phyloP scores from a whole-genome alignment of 352 stramenopile species.

The Phytophthora hybrid region DNA sequence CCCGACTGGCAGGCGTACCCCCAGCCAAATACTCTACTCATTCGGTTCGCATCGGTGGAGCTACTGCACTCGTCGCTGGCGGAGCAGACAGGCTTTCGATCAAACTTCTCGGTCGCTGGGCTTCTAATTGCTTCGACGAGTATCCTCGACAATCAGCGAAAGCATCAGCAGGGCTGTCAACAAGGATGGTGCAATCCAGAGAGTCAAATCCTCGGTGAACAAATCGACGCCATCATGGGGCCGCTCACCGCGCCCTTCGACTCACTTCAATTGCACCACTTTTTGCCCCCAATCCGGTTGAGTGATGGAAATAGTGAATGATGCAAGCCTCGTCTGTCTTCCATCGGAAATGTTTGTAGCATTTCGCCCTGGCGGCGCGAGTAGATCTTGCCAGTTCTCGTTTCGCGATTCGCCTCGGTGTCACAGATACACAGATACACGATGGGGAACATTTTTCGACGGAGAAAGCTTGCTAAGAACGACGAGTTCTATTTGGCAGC shows the following conservation, averaged over 20 bases:
- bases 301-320: too few species aligned
- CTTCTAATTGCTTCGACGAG: constrained; percentile 24
- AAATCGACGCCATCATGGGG: constrained; percentile 20
- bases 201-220: constrained; percentile 1
- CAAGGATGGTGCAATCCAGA: constrained; percentile 19
- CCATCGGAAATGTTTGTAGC: too few species aligned
- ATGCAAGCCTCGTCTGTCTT: too few species aligned
- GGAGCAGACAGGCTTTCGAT: constrained; percentile 22
- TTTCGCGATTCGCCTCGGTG: too few species aligned
- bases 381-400: too few species aligned
- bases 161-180: constrained; percentile 8
- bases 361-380: too few species aligned
- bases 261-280: constrained; percentile 22
- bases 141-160: constrained; percentile 21
- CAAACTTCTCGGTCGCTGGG: constrained; percentile 23
- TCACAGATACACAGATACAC: too few species aligned
- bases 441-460: too few species aligned
- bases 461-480: too few species aligned
- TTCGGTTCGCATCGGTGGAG: constrained; percentile 29
- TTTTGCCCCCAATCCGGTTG: too few species aligned
- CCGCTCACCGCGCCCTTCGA: constrained; percentile 21
- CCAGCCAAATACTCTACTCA: constrained; percentile 10
- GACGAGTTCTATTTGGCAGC: too few species aligned
- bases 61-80: constrained; percentile 14
- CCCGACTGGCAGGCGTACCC: neutral